Evolutionary conservation across 805 yeast genomes (phyloP), one percentile per base, ranked within the genome.

Genomic region (Candida quercuum): DNA sequence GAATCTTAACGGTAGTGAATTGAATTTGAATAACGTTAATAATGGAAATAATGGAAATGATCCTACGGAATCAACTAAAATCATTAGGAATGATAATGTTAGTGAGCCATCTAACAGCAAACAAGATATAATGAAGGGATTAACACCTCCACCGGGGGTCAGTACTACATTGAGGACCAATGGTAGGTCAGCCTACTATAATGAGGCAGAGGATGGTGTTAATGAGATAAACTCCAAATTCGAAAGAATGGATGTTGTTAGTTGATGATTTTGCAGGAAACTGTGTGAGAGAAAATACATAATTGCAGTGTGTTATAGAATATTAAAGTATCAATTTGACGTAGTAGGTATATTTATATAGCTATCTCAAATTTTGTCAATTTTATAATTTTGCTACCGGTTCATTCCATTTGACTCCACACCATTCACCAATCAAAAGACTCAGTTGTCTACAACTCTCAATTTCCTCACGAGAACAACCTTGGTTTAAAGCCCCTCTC

Each of bases 401-500:
- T 3, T 64, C 70, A 42, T 67, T 72, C 72, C 91, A 85, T 12
- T 57, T 60, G 16, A 78, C 66, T 2, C 88, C 95, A 57, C 83
- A 76, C 93, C 94, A 82, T 48, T 71, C 66, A 46, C 86, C 68
- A 18, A 87, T 63, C 40, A 74, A 72, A 34, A 86, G 71, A 4
- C 83, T 78, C 62, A 88, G 51, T 12, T 63, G 64, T 35, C 94
- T 67, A 10, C 77, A 72, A 2, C 76, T 76, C 35, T 67, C 65
- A 22, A 87, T 65, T 41, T 82, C 83, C 36, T 79, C 84, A 21
- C 57, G 52, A 9, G 83, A 67, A 8, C 85, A 82, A 0, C 96
- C 96, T 21, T 78, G 73, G 51, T 86, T 87, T 35, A 79, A 43
- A 0, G 96, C 96, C 0, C 97, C 97, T 56, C 72, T 76, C 43